Base-by-base conservation (phyloP, 73 alveolate genomes). In the Breviolum minutum region DNA sequence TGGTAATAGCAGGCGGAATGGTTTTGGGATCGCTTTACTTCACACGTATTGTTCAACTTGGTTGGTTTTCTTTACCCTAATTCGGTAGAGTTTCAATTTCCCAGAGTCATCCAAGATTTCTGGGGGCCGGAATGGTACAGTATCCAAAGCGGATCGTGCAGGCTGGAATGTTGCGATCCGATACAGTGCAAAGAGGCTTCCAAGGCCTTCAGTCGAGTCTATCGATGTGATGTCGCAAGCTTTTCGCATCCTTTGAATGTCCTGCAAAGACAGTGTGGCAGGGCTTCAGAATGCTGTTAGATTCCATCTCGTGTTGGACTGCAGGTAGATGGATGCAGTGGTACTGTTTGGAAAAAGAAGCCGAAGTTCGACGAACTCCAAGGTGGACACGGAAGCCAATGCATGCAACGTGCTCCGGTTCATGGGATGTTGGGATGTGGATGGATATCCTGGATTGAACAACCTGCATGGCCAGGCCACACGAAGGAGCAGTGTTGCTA, bases 151-250 rank as follows among this genome's bases (percentile, higher is more conserved):
- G 40, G 24, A 60, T 60, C 48, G 11, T 29, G 22, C 73, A 90
- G 97, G 97, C 27, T 71, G 87, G 97, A 90, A 76, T 90, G 97
- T 74, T 90, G 97, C 97, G 97, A 90, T 8, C 63, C 19, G 76
- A 71, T 90, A 27, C 68, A 30, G 61, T 90, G 97, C 87, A 60
- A 32, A 22, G 97, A 90, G 22, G 87, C 97, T 11, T 24, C n/a
- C 24, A 62, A 90, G 97, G 97, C 97, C 5, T n/a, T 77, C 11
- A 22, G 14, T 22, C 29, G 86, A 77, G 87, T 60, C 17, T 1
- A 40, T 40, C 3, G 54, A 40, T 40, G 54, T 40, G 54, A 40
- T 40, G 54, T 40, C 54, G 54, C 54, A 3, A 40, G 54, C 54
- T 40, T 40, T 40, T 40, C 54, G 3, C 54, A 3, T 40, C 54